Base-by-base conservation (phyloP, 1,139 yeast genomes). In the Pichia sp. region DNA sequence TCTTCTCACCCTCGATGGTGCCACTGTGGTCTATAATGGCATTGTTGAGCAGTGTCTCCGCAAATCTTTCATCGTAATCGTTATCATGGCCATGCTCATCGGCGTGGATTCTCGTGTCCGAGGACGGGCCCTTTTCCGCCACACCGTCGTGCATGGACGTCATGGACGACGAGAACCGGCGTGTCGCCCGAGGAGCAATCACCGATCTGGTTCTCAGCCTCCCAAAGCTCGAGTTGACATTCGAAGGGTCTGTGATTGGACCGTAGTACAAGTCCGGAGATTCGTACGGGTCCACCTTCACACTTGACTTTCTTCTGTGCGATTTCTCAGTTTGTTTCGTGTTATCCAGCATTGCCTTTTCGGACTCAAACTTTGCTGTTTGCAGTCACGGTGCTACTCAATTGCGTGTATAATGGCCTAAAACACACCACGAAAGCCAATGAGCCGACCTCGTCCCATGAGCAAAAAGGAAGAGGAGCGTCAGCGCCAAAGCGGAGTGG, bases 221-320 rank as follows among this genome's bases (percentile, higher is more conserved):
- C 36, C 76, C 78, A 42, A 57, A 64, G 53, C 67, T 72, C 11
- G 79, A 70, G 45, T 68, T 63, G 54, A 67, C 71, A 52, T 66
- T 69, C n/a, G 79, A 68, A 2, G 86, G 85, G 61, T 82, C 82
- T 2, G 84, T 81, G 19, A 70, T 71, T 1, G 86, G 83, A 4
- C 90, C 89, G 67, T 87, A 87, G 66, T 88, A 88, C 34, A 78
- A 75, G 55, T 87, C 93, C 0, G 95, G 80, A 15, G 74, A 72
- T 16, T 85, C 85, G 61, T 75, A 84, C 0, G 95, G 95, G 26
- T 57, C 53, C 4, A 50, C 29, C 6, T 54, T 54, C 13, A 40
- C 40, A 11, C 55, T 52, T 3, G 55, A 52, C 8, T 34, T 49
- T n/a, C 57, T 51, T 32, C 56, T 26, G n/a, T 48, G 50, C 7